These are phyloP conservation scores for Scortechinia acanthostroma DNA, from an alignment of 2,329 filamentous ascomycete species.

Conservation along the genomic window DNA sequence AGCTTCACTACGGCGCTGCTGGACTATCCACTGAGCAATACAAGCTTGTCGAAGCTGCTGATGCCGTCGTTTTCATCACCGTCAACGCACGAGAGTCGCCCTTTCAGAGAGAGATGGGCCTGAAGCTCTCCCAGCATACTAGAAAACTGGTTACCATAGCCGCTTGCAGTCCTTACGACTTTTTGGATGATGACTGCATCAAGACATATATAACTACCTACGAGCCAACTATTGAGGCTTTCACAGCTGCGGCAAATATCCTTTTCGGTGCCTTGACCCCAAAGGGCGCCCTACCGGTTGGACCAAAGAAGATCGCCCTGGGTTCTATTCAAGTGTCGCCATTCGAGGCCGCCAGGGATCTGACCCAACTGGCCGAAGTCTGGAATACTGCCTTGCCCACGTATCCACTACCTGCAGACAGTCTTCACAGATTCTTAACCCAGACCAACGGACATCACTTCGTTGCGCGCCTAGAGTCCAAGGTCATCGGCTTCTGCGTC, in stretches of 20 bases:
- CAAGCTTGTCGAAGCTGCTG: constrained; percentile 19
- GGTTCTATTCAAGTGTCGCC: constrained; percentile 8
- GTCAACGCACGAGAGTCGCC: constrained; percentile 25
- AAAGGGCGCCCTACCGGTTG: constrained; percentile 24
- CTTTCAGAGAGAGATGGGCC: constrained; percentile 22
- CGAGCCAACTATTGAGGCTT: constrained; percentile 31
- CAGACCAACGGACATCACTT: constrained; percentile 19
- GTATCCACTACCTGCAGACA: constrained; percentile 18
- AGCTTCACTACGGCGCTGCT: constrained; percentile 20
- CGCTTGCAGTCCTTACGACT: constrained; percentile 32
- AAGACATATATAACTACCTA: constrained; percentile 32
- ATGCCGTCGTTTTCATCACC: constrained; percentile 26
- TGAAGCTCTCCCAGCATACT: constrained; percentile 16
- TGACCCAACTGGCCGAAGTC: constrained; percentile 15
- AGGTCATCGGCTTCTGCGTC: constrained; percentile 25
- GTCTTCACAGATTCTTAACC: constrained; percentile 15
- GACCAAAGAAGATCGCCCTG: constrained; percentile 7
- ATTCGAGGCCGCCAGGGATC: constrained; percentile 13
- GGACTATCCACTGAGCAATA: constrained; percentile 19
- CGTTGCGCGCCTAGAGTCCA: constrained; percentile 15
- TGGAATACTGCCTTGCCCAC: constrained; percentile 25
- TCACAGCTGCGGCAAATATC: constrained; percentile 23
- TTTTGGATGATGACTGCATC: constrained; percentile 21
- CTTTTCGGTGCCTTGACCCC: constrained; percentile 22
- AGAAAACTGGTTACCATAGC: constrained; percentile 25